These are phyloP conservation scores for Trichoderma sp. DNA, from an alignment of 2,329 filamentous ascomycete genomes.

Conservation along the genomic window DNA sequence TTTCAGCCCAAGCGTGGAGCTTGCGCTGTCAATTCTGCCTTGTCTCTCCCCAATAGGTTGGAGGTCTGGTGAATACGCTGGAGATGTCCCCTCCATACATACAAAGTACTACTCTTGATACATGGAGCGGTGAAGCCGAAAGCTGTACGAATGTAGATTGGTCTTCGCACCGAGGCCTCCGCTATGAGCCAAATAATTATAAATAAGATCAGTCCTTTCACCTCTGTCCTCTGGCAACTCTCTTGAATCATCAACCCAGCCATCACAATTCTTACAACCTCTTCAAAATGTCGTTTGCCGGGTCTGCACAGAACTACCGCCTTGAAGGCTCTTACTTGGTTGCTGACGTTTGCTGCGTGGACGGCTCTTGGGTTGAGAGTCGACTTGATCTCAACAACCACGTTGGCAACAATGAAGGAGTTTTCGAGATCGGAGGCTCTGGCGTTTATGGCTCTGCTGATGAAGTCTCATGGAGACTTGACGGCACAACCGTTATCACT, in stretches of 20 bases:
- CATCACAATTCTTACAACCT: neutral
- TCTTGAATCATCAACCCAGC: neutral
- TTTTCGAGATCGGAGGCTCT: neutral
- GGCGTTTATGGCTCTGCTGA: constrained; percentile 1
- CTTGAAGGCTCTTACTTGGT: constrained; percentile 11
- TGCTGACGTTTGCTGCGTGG: neutral
- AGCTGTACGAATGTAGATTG: neutral
- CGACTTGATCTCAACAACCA: constrained; percentile 3
- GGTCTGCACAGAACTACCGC: constrained; percentile 4
- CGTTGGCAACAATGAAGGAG: constrained; percentile 1
- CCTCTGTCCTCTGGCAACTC: neutral
- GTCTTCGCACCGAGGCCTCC: neutral
- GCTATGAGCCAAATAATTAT: neutral
- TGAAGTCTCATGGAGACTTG: neutral
- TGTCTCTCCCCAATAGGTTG: neutral
- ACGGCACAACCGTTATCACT: constrained; percentile 4
- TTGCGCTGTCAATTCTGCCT: neutral
- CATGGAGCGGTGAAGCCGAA: neutral
- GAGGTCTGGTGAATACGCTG: neutral
- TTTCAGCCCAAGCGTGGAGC: neutral
- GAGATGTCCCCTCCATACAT: neutral
- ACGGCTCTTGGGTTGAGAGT: neutral
- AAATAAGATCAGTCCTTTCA: neutral
- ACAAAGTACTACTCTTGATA: neutral
- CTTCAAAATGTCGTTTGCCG: neutral